A percentile compares a stretch with the other conserved stretches of the same genome.
phyloP scores from a whole-genome alignment of 2,329 filamentous ascomycete species.

The Rhinocladiella mackenziei region DNA sequence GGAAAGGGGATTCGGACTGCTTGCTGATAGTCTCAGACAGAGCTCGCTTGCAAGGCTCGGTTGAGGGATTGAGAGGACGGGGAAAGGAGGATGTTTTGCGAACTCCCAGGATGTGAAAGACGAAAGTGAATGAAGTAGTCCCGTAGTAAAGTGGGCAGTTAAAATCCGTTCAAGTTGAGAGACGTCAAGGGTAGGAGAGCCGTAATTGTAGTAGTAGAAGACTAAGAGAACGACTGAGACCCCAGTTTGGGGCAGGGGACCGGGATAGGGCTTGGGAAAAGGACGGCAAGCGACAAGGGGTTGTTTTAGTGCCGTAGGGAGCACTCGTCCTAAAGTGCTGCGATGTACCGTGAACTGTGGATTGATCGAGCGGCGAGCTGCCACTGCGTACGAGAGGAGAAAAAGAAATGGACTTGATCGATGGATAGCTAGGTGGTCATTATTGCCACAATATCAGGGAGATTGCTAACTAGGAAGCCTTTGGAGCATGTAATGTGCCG shows the following conservation, averaged over 20 bases:
- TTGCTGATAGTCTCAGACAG: conserved; percentile 3
- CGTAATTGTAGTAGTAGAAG: not conserved
- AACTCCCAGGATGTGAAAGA: not conserved
- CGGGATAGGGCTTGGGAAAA: conserved; percentile 1
- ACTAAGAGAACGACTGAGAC: conserved; percentile 9
- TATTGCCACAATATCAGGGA: too few relatives aligned
- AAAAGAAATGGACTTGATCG: too few relatives aligned
- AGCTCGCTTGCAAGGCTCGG: conserved; percentile 12
- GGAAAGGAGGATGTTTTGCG: not conserved
- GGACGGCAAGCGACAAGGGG: not conserved
- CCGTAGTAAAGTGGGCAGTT: not conserved
- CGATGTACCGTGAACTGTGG: not conserved
- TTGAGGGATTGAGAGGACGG: conserved; percentile 5
- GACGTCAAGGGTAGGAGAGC: conserved; percentile 2
- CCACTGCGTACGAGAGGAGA: too few relatives aligned
- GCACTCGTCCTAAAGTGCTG: not conserved
- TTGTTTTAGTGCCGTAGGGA: not conserved
- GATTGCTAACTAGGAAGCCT: too few relatives aligned
- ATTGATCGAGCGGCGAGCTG: not conserved
- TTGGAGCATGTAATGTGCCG: too few relatives aligned
- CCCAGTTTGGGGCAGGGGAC: conserved; percentile 10
- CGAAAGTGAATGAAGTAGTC: not conserved
- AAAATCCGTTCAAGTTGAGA: not conserved
- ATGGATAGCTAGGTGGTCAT: not conserved
- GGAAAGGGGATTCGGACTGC: conserved; percentile 7